Base-by-base conservation (phyloP, 352 stramenopile species). In the Globisporangium heterothallicum region DNA sequence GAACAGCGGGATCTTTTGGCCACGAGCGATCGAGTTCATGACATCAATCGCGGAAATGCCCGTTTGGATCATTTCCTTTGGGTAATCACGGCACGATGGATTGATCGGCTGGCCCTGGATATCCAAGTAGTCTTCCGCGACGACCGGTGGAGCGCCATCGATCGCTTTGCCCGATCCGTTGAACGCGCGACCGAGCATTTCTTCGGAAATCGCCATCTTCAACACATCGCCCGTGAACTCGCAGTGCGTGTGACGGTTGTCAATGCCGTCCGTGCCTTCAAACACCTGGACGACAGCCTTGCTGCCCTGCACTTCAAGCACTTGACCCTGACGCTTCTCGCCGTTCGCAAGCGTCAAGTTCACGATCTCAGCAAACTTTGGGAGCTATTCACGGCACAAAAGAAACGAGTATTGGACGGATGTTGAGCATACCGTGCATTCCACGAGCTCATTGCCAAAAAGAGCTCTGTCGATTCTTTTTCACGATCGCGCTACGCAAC, bases 61-160 rank as follows among this genome's bases (percentile, higher is more conserved):
- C 30, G 97, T 99, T 74, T 99, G 96, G 67, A 99, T 99, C 97
- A 99, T 99, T 63, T 97, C 95, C 82, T 99, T 99, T 57, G 97
- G 97, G 77, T 99, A 99, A 71, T 98, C 96, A 76, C 97, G 92
- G 63, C 94, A 98, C 51, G 87, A 98, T 32, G 97, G 97, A 81
- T 99, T 99, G 77, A 99, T 99, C 51, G 97, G 96, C 76, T 98
- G 96, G 42, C 97, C 97, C 72, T 98, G 95, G 64, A 99, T 99
- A 68, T 99, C 96, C 29, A 99, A 67, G 67, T 99, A 99, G 58
- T 98, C 95, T 67, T 99, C 97, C 27, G 97, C 94, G 26, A 99
- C 88, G 42, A 99, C 96, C 34, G 97, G 88, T 6, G 97, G 97
- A 40, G 91, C 96, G 43, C 83, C 88, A 67, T 99, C 97, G 64